phyloP scores from a whole-genome alignment of 495 filamentous ascomycete genomes.

The Aspergillus nanangensis region DNA sequence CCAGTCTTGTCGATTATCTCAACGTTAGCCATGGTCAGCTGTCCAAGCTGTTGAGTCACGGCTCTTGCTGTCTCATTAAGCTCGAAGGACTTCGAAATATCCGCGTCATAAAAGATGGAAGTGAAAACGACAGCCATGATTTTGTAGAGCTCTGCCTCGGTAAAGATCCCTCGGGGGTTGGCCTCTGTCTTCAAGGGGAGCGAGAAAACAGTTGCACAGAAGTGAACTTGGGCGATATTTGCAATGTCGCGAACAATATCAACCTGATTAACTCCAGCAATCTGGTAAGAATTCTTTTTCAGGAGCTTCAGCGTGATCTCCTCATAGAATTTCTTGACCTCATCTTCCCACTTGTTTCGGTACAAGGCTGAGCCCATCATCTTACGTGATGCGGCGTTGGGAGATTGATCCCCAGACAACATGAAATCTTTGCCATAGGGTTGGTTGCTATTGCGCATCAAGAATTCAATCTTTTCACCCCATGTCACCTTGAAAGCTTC shows the following conservation, averaged over 20 bases:
- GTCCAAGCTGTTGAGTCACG: constrained; percentile 55
- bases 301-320: constrained; percentile 49
- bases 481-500: constrained; percentile 53
- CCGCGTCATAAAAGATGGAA: constrained; percentile 62
- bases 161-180: constrained; percentile 54
- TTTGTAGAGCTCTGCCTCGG: constrained; percentile 54
- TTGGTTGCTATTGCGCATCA: constrained; percentile 37
- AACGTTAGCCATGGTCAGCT: constrained; percentile 56
- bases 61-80: constrained; percentile 51
- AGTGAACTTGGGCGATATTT: constrained; percentile 56
- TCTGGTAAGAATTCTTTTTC: constrained; percentile 39
- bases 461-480: constrained; percentile 48
- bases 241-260: constrained; percentile 61
- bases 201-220: constrained; percentile 58
- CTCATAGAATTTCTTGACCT: constrained; percentile 50
- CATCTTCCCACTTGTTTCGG: constrained; percentile 42
- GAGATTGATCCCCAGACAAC: constrained; percentile 47
- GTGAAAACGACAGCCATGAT: constrained; percentile 56
- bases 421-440: constrained; percentile 48
- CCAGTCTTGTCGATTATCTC: constrained; percentile 52
- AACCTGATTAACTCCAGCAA: constrained; percentile 54
- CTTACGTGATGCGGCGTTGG: constrained; percentile 41
- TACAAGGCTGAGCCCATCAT: constrained; percentile 48
- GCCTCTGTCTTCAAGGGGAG: constrained; percentile 59
- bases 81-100: constrained; percentile 59